Base-by-base conservation (phyloP, 192 early-diverging fungal genomes). In the Coemansia sp. region DNA sequence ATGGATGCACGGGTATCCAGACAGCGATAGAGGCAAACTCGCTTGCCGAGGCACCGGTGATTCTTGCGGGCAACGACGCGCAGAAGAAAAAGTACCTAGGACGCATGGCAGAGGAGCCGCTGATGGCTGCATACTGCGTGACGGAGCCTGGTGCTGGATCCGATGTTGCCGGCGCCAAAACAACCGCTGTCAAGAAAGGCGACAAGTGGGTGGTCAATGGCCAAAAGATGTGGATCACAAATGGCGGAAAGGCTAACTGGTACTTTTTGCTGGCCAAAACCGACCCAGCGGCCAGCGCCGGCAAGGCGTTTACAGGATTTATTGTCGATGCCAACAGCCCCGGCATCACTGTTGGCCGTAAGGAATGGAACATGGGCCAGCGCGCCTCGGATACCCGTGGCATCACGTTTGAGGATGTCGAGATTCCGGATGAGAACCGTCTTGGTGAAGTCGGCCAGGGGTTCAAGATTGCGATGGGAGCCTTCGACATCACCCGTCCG, bases 151-250 rank as follows among this genome's bases (percentile, higher is more conserved):
- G 88, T 11, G 89, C 89, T 15, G 90, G 89, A 23, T 88, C 86
- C 4, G 90, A 91, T 30, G 89, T 91, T 19, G 89, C 90, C 27
- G 88, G 90, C 30, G 55, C 89, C 27, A 78, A 79, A 55, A 91
- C 89, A 17, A 82, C 67, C 20, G 91, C 90, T 5, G 87, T 85
- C 23, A 88, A 89, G 67, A 87, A 86, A 72, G 88, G 88, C n/a
- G 84, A 91, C 73, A 84, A 86, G 54, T 93, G 91, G 89, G 70
- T 90, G 1, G 79, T 91, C 47, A 91, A 90, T 65, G 94, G 94
- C 28, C 85, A 88, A 65, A 98, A 98, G 84, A 96, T 96, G 93
- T 98, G 94, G 94, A 98, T 98, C 72, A 98, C 95, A 54, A 98
- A 98, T 68, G 91, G 90, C 62, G 93, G 92, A 27, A 87, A 95